Base-by-base conservation (phyloP, 441 rosid genomes). In the Syzygium syzygioides region DNA sequence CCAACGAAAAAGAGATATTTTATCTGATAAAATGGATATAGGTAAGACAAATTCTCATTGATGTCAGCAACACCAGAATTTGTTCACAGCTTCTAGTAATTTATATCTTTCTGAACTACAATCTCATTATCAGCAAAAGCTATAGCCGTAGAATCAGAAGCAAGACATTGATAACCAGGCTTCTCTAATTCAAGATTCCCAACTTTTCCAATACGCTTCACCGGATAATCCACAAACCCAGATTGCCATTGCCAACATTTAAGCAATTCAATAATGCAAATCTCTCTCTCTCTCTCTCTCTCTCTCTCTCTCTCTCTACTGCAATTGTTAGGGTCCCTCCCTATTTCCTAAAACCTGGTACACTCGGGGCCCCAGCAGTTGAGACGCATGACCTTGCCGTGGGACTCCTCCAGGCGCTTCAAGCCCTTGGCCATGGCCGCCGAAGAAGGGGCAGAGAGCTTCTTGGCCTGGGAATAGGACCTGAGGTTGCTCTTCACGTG, bases 401-500 rank as follows among this genome's bases (percentile, higher is more conserved):
- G 59, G 25, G 86, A 79, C 37, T 87, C 89, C 86, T 87, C 89
- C 55, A 52, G 55, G 41, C 48, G 54, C 86, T 6, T 55, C 87
- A 57, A 3, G 76, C 89, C 71, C 83, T 66, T 13, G 59, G 85
- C 52, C 53, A 28, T n/a, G 28, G 83, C 88, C 11, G 66, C 7
- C 6, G 79, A 76, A 13, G 90, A 15, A 30, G 88, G 86, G 15
- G 90, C 7, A 2, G 60, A 59, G 54, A 86, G 86, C 86, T 52
- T 89, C 59, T 83, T 83, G n/a, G 90, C 80, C 79, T 86, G 86
- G n/a, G 90, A 59, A 52, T 79, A 89, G 17, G 88, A 89, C 37
- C 76, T 86, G 59, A 89, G 56, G 34, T 83, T 86, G 83, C 57
- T 71, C 64, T 89, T 86, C 37, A n/a, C 83, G 83, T 50, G 88